Conservation (phyloP, 2,329 filamentous ascomycete genomes). For the Torrubiella hemipterigena region DNA sequence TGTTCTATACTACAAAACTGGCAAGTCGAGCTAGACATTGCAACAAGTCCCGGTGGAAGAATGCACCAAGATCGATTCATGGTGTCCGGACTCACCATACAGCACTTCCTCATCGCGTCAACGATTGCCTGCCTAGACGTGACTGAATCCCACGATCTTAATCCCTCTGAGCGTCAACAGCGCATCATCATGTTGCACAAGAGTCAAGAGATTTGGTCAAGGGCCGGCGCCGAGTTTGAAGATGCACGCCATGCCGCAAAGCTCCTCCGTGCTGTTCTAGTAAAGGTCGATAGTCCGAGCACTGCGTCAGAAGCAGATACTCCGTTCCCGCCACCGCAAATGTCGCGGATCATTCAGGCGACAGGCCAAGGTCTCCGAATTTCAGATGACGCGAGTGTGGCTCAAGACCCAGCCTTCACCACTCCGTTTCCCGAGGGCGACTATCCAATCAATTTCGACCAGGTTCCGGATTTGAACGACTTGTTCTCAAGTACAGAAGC, state of each 20-base stretch:
- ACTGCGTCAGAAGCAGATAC: conserved; percentile 7
- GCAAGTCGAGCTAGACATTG: conserved; percentile 33
- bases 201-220: conserved; percentile 30
- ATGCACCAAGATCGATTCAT: conserved; percentile 41
- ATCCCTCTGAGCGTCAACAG: conserved; percentile 18
- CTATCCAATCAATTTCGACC: conserved; percentile 16
- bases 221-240: conserved; percentile 21
- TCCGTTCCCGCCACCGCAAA: conserved; percentile 8
- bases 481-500: conserved; percentile 19
- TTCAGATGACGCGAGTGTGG: not conserved
- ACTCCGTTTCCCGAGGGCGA: not conserved
- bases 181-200: conserved; percentile 24
- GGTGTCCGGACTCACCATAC: conserved; percentile 37
- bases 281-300: conserved; percentile 17
- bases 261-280: conserved; percentile 29
- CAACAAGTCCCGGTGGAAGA: conserved; percentile 34
- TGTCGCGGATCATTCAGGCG: too few relatives aligned
- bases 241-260: conserved; percentile 30
- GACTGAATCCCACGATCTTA: conserved; percentile 23
- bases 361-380: not conserved
- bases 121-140: conserved; percentile 47
- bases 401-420: not conserved
- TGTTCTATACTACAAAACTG: conserved; percentile 31
- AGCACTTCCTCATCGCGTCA: conserved; percentile 46
- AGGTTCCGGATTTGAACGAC: conserved; percentile 22